phyloP scores from a whole-genome alignment of 176 grass and related monocot genomes.

The Oryza officinalis region DNA sequence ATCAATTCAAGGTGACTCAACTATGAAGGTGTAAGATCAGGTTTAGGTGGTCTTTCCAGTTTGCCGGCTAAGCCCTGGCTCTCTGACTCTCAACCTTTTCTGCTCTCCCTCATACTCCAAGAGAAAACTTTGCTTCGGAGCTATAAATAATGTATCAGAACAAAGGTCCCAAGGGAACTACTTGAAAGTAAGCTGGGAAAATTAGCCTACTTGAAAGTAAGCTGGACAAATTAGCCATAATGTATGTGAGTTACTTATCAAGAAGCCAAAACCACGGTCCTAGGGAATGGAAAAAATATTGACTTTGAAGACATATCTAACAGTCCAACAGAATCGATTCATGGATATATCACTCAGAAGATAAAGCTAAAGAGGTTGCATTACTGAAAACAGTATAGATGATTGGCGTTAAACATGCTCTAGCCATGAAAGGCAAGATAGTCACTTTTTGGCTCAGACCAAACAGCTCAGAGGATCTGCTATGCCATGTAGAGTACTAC shows the following conservation, averaged over 20 bases:
- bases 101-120: not conserved
- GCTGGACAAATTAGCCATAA: not conserved
- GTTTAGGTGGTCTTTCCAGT: not conserved
- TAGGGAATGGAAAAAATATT: not conserved
- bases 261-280: not conserved
- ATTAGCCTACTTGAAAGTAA: not conserved
- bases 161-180: not conserved
- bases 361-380: not conserved
- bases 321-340: not conserved
- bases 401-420: not conserved
- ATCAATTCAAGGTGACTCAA: not conserved
- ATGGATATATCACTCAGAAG: not conserved
- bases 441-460: not conserved
- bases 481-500: not conserved
- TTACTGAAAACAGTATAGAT: not conserved
- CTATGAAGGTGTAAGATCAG: not conserved
- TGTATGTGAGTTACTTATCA: not conserved
- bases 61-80: not conserved
- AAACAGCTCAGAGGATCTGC: not conserved
- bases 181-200: not conserved
- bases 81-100: not conserved
- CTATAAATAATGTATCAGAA: not conserved
- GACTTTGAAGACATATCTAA: not conserved
- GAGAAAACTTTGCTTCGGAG: not conserved
- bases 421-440: conserved; percentile 2